phyloP scores from a whole-genome alignment of 768 basidiomycete genomes.

The Mycena leptocephala region DNA sequence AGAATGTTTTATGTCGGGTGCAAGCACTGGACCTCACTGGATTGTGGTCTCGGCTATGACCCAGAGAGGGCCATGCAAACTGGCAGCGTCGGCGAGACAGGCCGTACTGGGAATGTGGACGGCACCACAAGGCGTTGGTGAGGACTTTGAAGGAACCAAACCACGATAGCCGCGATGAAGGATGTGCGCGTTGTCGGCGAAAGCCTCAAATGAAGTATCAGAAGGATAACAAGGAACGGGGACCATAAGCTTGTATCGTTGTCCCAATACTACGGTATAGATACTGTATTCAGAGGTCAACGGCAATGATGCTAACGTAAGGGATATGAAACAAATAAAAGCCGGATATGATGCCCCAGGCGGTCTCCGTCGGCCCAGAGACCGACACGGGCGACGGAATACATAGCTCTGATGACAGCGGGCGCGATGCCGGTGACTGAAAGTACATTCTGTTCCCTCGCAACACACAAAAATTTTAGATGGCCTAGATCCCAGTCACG shows the following conservation, averaged over 20 bases:
- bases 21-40: background rate
- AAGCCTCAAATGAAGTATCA: background rate
- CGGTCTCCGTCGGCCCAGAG: background rate
- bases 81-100: background rate
- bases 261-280: background rate
- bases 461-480: too few relatives aligned
- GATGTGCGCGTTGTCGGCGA: background rate
- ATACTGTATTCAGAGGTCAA: background rate
- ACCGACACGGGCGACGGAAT: background rate
- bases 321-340: background rate
- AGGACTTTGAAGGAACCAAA: too few relatives aligned
- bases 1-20: background rate
- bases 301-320: background rate
- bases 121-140: background rate
- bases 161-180: background rate
- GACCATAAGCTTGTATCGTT: conserved; percentile 3
- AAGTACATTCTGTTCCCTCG: too few relatives aligned
- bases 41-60: background rate
- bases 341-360: background rate
- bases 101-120: background rate
- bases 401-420: too few relatives aligned
- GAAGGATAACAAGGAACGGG: background rate
- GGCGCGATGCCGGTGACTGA: too few relatives aligned
- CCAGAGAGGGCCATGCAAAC: background rate
- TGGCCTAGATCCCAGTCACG: conserved; percentile 7